A percentile compares a stretch with the other conserved stretches of the same genome.
These are phyloP conservation scores for Rhizophlyctis rosea DNA, from an alignment of 192 early-diverging fungal genomes.

Conservation along the genomic window DNA sequence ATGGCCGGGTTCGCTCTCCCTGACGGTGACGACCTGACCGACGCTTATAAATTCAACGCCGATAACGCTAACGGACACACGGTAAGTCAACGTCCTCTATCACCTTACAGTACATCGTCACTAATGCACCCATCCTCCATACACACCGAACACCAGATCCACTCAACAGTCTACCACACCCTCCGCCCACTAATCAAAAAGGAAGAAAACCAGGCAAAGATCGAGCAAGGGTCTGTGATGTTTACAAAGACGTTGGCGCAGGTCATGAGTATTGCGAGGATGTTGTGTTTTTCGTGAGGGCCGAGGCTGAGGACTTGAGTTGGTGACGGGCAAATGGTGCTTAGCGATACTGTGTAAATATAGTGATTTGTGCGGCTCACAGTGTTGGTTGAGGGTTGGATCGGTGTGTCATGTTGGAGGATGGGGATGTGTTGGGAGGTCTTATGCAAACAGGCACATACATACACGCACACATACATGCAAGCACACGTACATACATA, in stretches of 20 bases:
- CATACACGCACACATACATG: too few species aligned
- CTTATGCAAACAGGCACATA: too few species aligned
- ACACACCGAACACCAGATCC: conserved; percentile 21
- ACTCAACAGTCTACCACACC: conserved; percentile 29
- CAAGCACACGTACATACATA: too few species aligned
- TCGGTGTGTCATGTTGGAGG: too few species aligned
- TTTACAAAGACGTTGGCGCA: conserved; percentile 29
- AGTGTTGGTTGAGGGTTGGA: too few species aligned
- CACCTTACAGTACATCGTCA: background rate
- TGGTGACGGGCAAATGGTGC: too few species aligned
- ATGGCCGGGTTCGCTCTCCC: conserved; percentile 23
- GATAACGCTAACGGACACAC: conserved; percentile 16
- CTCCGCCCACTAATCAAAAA: conserved; percentile 12
- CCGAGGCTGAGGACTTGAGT: too few species aligned
- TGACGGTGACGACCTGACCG: conserved; percentile 30
- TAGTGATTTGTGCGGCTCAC: too few species aligned
- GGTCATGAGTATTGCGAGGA: conserved; percentile 22
- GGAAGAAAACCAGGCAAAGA: background rate
- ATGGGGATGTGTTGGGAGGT: too few species aligned
- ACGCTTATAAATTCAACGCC: conserved; percentile 33
- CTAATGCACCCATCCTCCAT: background rate
- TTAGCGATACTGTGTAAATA: too few species aligned
- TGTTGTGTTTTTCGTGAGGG: conserved; percentile 36
- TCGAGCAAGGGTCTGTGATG: conserved; percentile 8
- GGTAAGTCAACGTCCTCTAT: conserved; percentile 13